Evolutionary conservation across 2,329 filamentous ascomycete species (phyloP), one percentile per base, ranked within the genome.

Genomic region (Rutstroemia sp.): DNA sequence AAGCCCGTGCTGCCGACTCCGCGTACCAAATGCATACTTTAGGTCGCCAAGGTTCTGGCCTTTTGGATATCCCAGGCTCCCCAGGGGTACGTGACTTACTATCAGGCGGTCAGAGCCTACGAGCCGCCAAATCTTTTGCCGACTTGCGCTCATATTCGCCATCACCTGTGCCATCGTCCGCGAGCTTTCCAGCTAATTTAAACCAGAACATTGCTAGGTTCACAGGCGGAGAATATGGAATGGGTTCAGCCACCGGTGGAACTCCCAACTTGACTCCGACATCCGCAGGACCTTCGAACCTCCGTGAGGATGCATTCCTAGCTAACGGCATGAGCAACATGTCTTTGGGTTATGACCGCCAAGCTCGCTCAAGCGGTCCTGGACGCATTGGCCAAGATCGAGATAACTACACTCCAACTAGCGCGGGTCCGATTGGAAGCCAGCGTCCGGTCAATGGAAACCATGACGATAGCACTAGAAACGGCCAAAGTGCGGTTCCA

Each of bases 61-160:
- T 92, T n/a, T 77, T 97, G 39, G 88, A 92, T 68, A 84, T 94
- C 57, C 84, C 92, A n/a, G 89, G 89, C 63, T 92, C 89, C 67
- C 89, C 82, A 17, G 83, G 85, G 48, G 67, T 75, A 46, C 73
- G 74, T 61, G 79, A 79, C 50, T 77, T 51, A 10, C 34, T 85
- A 58, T 84, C 85, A 34, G 82, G 88, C 48, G 87, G 78, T 56
- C 82, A 89, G 69, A 92, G 92, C 67, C 82, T 99, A 38, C 87
- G 94, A 45, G 89, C 89, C 27, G 94, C 92, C 60, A 97, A 97
- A 77, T 97, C 92, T 51, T 96, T 96, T 70, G 94, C 92, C 38
- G 94, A 99, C 69, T 76, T 99, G 61, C 88, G 92, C 62, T 95
- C 92, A 1, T 96, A 95, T 73, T 96, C 92, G 16, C 92, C 92